Percentiles rank a stretch among this genome's conserved stretches.
Conservation (phyloP, 2,329 filamentous ascomycete species). For the Penicillium rolfsii region DNA sequence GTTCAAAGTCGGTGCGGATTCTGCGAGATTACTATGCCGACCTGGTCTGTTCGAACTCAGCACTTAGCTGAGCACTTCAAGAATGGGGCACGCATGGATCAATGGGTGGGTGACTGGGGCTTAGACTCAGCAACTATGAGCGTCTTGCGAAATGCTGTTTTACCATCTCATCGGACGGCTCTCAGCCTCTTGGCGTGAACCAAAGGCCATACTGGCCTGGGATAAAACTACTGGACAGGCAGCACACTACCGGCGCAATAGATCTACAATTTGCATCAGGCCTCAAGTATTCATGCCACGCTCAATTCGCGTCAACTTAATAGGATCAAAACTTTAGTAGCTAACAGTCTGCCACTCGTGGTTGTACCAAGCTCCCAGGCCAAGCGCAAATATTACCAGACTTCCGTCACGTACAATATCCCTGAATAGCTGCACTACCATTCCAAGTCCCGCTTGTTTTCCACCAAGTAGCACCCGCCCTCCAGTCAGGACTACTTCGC, state of each 20-base stretch:
- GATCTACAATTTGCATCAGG: background rate
- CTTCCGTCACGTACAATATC: conserved; percentile 50
- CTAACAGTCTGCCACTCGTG: conserved; percentile 33
- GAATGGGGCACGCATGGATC: conserved; percentile 55
- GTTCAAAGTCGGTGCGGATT: conserved; percentile 60
- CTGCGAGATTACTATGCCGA: conserved; percentile 52
- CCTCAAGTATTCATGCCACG: conserved; percentile 10
- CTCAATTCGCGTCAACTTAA: conserved; percentile 8
- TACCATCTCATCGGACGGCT: conserved; percentile 31
- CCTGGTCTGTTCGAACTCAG: conserved; percentile 57
- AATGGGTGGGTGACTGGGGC: conserved; percentile 61
- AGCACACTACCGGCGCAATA: no score
- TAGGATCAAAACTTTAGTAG: background rate
- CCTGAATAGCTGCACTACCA: conserved; percentile 44
- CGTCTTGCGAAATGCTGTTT: conserved; percentile 40
- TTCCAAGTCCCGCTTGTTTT: conserved; percentile 32
- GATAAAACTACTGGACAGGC: no score
- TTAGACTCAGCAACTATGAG: conserved; percentile 42
- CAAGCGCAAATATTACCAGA: conserved; percentile 51
- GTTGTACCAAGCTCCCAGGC: conserved; percentile 48
- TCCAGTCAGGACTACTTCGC: conserved; percentile 48
- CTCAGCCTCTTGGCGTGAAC: background rate
- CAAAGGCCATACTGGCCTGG: background rate
- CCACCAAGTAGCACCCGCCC: conserved; percentile 40
- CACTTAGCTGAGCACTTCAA: conserved; percentile 61